Evolutionary conservation across 2,329 filamentous ascomycete genomes (phyloP).

Genomic region (Talaromyces sp.): DNA sequence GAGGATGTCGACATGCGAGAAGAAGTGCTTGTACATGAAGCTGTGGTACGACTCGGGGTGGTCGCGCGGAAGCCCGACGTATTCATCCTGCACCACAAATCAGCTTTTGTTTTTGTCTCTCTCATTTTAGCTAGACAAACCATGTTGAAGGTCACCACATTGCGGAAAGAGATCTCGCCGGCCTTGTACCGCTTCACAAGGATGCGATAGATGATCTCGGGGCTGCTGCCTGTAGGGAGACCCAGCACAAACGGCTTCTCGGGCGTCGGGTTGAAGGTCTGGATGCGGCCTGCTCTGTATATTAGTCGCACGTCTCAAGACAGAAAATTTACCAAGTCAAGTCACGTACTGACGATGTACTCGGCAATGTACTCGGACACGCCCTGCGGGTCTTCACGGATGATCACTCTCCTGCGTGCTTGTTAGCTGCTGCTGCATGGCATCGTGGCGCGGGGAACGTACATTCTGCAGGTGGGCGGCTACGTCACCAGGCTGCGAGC

Average conservation of each 20-base stretch:
- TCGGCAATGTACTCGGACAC: conserved; percentile 74
- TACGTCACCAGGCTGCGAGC: conserved; percentile 9
- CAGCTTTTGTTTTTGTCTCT: not conserved
- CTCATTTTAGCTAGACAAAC: conserved; percentile 39
- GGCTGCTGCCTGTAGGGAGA: conserved; percentile 77
- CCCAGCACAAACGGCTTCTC: conserved; percentile 76
- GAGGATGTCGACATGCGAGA: conserved; percentile 76
- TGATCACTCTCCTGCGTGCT: conserved; percentile 71
- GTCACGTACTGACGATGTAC: conserved; percentile 66
- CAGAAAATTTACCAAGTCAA: not conserved
- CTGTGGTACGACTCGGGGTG: conserved; percentile 84
- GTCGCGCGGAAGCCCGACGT: conserved; percentile 75
- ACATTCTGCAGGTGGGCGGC: conserved; percentile 11
- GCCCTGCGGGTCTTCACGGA: conserved; percentile 64
- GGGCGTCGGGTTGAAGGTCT: conserved; percentile 67
- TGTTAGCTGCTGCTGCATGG: not conserved
- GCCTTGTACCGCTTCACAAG: conserved; percentile 54
- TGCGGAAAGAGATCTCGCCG: conserved; percentile 69
- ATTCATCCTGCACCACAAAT: conserved; percentile 63
- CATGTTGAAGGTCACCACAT: conserved; percentile 94
- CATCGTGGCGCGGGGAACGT: conserved; percentile 1
- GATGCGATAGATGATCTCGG: conserved; percentile 70
- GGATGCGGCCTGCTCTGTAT: conserved; percentile 63
- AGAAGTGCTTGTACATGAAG: conserved; percentile 93
- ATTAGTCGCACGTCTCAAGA: conserved; percentile 3